These are phyloP conservation scores for Dipteronia dyeriana DNA, from an alignment of 345 rosid genomes.

Conservation along the genomic window DNA sequence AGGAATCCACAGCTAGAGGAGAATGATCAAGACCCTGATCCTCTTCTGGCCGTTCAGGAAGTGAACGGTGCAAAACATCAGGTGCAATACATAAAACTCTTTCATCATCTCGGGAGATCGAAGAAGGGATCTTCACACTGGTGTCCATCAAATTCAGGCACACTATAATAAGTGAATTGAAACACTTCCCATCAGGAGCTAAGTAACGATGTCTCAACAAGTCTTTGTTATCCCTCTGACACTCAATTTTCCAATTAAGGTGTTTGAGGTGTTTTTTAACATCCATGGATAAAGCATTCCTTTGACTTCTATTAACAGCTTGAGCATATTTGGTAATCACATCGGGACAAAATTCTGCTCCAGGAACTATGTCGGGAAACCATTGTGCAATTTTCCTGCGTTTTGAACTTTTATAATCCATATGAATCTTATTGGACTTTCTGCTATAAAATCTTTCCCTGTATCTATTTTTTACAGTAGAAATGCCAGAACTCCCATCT, in stretches of 20 bases:
- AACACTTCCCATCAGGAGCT: slow-evolving; percentile 57
- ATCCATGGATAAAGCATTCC: slow-evolving; percentile 6
- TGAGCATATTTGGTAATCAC: slow-evolving; percentile 43
- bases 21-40: slow-evolving; percentile 4
- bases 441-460: slow-evolving; percentile 25
- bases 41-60: slow-evolving; percentile 12
- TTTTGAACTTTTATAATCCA: slow-evolving; percentile 4
- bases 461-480: slow-evolving; percentile 15
- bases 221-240: slow-evolving; percentile 18
- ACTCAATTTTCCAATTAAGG: slow-evolving; percentile 61
- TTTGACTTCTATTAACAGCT: not conserved
- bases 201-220: slow-evolving; percentile 44
- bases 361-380: slow-evolving; percentile 41
- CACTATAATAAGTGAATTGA: slow-evolving; percentile 54
- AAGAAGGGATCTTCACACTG: not conserved
- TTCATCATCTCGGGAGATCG: slow-evolving; percentile 20
- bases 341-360: slow-evolving; percentile 53
- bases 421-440: slow-evolving; percentile 14
- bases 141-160: slow-evolving; percentile 38
- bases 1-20: slow-evolving; percentile 14
- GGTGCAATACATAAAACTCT: not conserved
- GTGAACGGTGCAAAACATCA: slow-evolving; percentile 14
- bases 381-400: slow-evolving; percentile 30
- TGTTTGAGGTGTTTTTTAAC: slow-evolving; percentile 58
- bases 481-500: slow-evolving; percentile 24